Percentiles rank a stretch among this genome's conserved stretches.
Evolutionary conservation across 2,329 filamentous ascomycete species (phyloP).

Genomic region (Rutstroemia sp.): DNA sequence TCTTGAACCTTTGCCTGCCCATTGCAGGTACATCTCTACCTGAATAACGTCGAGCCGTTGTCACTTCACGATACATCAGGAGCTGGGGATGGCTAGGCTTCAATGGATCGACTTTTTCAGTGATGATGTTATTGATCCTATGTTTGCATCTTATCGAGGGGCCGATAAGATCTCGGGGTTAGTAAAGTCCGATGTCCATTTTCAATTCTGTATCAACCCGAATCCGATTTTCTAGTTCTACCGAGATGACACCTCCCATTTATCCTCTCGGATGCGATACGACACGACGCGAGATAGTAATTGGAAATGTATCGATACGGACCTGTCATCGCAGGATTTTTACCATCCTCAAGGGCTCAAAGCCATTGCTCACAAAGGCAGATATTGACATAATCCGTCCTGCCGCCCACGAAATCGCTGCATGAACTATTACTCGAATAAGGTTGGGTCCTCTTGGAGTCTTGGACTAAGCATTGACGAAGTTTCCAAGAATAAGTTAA

Average conservation of each 20-base stretch:
- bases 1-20: slow-evolving; percentile 19
- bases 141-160: not conserved
- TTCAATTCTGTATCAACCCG: not conserved
- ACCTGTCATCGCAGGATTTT: too few relatives aligned
- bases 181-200: not conserved
- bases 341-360: too few relatives aligned
- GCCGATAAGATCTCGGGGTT: not conserved
- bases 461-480: not conserved
- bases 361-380: too few relatives aligned
- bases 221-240: not conserved
- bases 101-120: not conserved
- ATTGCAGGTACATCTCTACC: slow-evolving; percentile 26
- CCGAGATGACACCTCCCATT: not conserved
- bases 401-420: too few relatives aligned
- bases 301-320: too few relatives aligned
- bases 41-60: not conserved
- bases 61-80: not conserved
- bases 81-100: not conserved
- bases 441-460: too few relatives aligned
- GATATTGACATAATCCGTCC: too few relatives aligned
- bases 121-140: not conserved
- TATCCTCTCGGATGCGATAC: too few relatives aligned
- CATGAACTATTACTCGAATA: too few relatives aligned
- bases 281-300: too few relatives aligned
- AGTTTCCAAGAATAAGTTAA: not conserved